Evolutionary conservation across 1,284 basidiomycete species (phyloP), one percentile per base, ranked within the genome.

Genomic region (Sanghuangporus weigelae): DNA sequence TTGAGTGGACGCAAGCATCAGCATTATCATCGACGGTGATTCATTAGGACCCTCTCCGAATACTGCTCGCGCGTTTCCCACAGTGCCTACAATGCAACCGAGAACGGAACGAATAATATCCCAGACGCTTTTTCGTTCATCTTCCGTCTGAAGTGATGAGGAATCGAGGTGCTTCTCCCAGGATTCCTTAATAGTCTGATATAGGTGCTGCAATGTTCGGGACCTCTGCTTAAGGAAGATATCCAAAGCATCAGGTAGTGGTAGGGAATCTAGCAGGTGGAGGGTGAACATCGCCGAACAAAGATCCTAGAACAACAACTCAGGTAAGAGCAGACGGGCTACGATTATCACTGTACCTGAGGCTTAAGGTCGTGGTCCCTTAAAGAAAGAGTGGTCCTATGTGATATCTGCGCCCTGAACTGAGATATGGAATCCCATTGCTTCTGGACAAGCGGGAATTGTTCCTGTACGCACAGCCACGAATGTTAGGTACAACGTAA

Each of bases 361-460:
- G 78, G 71, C 7, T 85, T 76, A 44, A 76, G 69, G 19, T 73
- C 75, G 63, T 76, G 75, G 67, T 87, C 85, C 58, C 91, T 84
- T 11, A 95, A 77, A 14, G 86, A 88, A 31, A 91, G 73, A 0
- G 87, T 92, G 4, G 93, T 90, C 69, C 86, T 89, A 68, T 94
- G 89, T 16, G 90, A 84, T 63, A 96, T 95, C 71, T 95, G 93
- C 1, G 85, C 78, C 42, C 92, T 86, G 71, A 96, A 93, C 66
- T 90, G 92, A 1, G 87, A 83, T 12, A 96, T 83, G 0, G 83
- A 80, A 64, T 95, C 94, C 94, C 94, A 96, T 73, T 96, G 94
- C 46, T 92, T 87, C 69, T 93, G 89, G 5, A 93, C 84, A 3
- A 96, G 77, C 16, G 93, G 91, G 66, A 94, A 89, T 75, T 92